A percentile compares a stretch with the other conserved stretches of the same genome.
Evolutionary conservation across 768 basidiomycete species (phyloP).

Genomic region (Leucocoprinus sp.): DNA sequence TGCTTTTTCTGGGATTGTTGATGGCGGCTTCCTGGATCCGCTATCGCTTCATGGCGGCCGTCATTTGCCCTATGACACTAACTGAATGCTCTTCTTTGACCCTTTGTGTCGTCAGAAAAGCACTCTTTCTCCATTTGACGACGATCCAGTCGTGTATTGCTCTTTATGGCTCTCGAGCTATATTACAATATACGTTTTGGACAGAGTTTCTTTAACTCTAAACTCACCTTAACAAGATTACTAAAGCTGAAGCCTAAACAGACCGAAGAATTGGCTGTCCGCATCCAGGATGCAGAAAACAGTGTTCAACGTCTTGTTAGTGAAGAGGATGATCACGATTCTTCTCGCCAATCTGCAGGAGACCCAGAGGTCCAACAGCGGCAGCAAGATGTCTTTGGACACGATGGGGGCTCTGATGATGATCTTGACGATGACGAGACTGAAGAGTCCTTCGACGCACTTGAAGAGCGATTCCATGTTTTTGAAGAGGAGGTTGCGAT

Average conservation of each 20-base stretch:
- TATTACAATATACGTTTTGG: too few relatives aligned
- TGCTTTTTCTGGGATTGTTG: neutral
- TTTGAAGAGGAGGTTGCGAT: constrained; percentile 93
- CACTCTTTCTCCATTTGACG: too few relatives aligned
- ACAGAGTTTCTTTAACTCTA: neutral
- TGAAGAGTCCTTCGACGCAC: constrained; percentile 56
- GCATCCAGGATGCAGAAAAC: constrained; percentile 77
- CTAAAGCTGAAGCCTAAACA: constrained; percentile 19
- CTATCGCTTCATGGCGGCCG: neutral
- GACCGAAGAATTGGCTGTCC: constrained; percentile 74
- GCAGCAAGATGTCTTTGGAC: constrained; percentile 31
- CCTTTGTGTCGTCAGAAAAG: too few relatives aligned
- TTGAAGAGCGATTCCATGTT: constrained; percentile 80
- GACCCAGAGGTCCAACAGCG: constrained; percentile 55
- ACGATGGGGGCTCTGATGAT: constrained; percentile 69
- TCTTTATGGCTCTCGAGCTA: too few relatives aligned
- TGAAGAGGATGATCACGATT: constrained; percentile 30
- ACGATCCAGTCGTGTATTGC: too few relatives aligned
- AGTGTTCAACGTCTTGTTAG: constrained; percentile 73
- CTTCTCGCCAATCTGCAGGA: constrained; percentile 17
- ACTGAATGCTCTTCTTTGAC: too few relatives aligned
- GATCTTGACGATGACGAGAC: constrained; percentile 33
- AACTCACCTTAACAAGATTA: neutral
- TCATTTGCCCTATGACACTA: too few relatives aligned
- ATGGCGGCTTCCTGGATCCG: neutral